These are phyloP conservation scores for Sporobolomyces pararoseus DNA, from an alignment of 768 basidiomycete species.

Conservation along the genomic window DNA sequence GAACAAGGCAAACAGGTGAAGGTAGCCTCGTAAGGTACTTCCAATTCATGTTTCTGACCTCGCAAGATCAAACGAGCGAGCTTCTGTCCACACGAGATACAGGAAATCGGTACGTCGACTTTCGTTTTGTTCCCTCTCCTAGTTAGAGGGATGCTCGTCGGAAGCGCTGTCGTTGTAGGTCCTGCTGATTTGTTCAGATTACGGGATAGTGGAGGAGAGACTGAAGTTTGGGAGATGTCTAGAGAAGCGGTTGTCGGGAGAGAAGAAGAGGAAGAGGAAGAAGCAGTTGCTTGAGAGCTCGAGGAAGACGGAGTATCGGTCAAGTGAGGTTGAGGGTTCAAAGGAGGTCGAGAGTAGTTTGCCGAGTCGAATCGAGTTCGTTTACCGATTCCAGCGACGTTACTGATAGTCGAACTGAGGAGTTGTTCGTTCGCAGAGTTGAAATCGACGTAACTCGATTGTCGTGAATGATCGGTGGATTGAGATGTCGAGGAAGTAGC, in stretches of 20 bases:
- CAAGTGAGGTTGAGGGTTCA: not conserved
- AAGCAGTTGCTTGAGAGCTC: not conserved
- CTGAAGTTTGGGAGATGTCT: not conserved
- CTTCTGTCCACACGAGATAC: conserved; percentile 20
- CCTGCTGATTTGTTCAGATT: not conserved
- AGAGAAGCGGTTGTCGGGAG: conserved; percentile 2
- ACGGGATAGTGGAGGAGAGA: not conserved
- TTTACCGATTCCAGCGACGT: not conserved
- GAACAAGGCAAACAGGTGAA: conserved; percentile 17
- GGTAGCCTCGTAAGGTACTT: conserved; percentile 27
- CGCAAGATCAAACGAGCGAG: conserved; percentile 40
- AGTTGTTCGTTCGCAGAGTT: not conserved
- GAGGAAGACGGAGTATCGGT: not conserved
- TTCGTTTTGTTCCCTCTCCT: not conserved
- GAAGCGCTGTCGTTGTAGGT: not conserved
- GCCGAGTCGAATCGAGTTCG: conserved; percentile 2
- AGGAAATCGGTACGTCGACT: conserved; percentile 14
- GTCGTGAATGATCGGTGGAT: conserved; percentile 1
- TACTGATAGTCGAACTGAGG: not conserved
- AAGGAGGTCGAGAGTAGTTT: conserved; percentile 1
- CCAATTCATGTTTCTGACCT: conserved; percentile 34
- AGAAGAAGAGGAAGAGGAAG: not conserved
- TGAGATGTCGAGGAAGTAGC: not conserved
- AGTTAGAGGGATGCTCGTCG: not conserved
- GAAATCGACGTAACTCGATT: conserved; percentile 6